phyloP scores from a whole-genome alignment of 1,284 basidiomycete genomes.

The Ceratobasidium sp. region DNA sequence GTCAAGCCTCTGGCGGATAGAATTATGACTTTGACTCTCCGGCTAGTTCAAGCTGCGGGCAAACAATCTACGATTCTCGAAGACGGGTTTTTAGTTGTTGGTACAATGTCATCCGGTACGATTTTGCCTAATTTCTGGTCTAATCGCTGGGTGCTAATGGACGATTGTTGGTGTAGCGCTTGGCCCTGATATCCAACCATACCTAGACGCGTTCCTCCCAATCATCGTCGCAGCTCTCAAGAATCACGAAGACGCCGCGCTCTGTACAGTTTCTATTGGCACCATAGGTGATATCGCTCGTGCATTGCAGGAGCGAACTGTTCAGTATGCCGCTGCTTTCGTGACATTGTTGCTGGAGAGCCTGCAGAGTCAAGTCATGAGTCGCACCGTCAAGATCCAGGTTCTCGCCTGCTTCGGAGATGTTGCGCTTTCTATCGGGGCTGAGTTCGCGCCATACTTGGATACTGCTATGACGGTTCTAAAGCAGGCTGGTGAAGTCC shows the following conservation, averaged over 20 bases:
- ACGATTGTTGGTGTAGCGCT: conserved; percentile 67
- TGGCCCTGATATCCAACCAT: conserved; percentile 88
- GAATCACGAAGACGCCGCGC: conserved; percentile 94
- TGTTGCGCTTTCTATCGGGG: conserved; percentile 93
- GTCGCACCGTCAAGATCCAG: conserved; percentile 96
- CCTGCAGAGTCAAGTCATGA: conserved; percentile 90
- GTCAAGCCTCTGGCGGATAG: conserved; percentile 93
- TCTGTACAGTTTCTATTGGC: conserved; percentile 96
- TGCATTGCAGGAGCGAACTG: conserved; percentile 87
- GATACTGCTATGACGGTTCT: conserved; percentile 93
- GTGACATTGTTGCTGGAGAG: conserved; percentile 94
- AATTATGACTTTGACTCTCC: conserved; percentile 93
- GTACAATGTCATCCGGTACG: conserved; percentile 83
- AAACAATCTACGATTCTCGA: conserved; percentile 97
- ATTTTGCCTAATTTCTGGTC: conserved; percentile 6
- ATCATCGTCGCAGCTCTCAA: conserved; percentile 92
- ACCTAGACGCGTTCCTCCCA: conserved; percentile 91
- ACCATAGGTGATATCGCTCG: conserved; percentile 96
- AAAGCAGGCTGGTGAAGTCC: conserved; percentile 88
- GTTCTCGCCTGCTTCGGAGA: conserved; percentile 97
- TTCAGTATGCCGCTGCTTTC: conserved; percentile 87
- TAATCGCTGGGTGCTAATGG: conserved; percentile 25
- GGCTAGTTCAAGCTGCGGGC: conserved; percentile 87
- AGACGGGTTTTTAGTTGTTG: conserved; percentile 95
- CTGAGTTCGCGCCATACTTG: conserved; percentile 90